phyloP scores from a whole-genome alignment of 2,329 filamentous ascomycete genomes.

The Remersonia thermophila region DNA sequence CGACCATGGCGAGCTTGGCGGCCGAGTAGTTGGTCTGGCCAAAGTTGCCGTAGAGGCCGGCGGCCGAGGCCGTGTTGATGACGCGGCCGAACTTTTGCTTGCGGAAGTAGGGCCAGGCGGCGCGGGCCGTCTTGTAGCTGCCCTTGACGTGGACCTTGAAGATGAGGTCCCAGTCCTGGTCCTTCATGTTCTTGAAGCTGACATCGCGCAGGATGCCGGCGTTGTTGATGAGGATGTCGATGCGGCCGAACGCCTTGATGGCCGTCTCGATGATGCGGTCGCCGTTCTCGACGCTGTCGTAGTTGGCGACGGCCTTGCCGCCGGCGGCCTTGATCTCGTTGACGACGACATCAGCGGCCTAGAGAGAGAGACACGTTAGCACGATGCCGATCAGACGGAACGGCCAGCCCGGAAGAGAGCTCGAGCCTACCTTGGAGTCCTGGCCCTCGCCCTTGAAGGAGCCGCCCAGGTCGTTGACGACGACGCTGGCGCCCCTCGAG shows the following conservation, averaged over 20 bases:
- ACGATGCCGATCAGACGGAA: too few species aligned
- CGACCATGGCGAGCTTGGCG: slow-evolving; percentile 88
- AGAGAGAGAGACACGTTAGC: slow-evolving; percentile 2
- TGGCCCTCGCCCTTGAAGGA: slow-evolving; percentile 88
- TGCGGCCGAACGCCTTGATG: slow-evolving; percentile 67
- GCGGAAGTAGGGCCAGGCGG: slow-evolving; percentile 93
- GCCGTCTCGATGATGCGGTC: slow-evolving; percentile 89
- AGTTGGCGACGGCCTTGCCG: slow-evolving; percentile 95
- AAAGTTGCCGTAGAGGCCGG: slow-evolving; percentile 89
- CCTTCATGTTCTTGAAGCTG: slow-evolving; percentile 98
- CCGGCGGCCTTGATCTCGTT: slow-evolving; percentile 75
- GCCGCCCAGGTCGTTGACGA: slow-evolving; percentile 91
- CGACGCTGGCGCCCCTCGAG: slow-evolving; percentile 60
- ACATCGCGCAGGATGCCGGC: slow-evolving; percentile 90
- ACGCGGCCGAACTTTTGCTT: slow-evolving; percentile 97
- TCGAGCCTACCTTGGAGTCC: slow-evolving; percentile 63
- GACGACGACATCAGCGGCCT: slow-evolving; percentile 76
- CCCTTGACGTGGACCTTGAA: slow-evolving; percentile 87
- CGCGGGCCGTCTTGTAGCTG: slow-evolving; percentile 87
- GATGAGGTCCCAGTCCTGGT: slow-evolving; percentile 92
- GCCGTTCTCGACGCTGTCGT: slow-evolving; percentile 86
- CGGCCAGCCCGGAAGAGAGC: slow-evolving; percentile 4
- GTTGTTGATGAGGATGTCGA: slow-evolving; percentile 96
- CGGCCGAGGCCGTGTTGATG: slow-evolving; percentile 94
- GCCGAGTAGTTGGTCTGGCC: slow-evolving; percentile 96